Base-by-base conservation (phyloP, 23 red algal species). In the Gracilariopsis chorda region DNA sequence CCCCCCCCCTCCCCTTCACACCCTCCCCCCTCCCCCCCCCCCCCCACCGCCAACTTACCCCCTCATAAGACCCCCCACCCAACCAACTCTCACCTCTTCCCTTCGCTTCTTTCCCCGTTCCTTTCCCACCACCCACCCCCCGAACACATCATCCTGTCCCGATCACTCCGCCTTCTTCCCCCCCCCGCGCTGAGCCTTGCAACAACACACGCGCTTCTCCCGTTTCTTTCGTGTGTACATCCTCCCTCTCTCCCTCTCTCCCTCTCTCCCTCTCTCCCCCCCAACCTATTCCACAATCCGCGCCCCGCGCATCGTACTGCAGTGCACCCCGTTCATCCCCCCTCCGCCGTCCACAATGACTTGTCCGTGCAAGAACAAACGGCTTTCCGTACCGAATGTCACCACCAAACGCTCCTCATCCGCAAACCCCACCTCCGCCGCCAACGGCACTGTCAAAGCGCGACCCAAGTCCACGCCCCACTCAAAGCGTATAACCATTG, bases 341-440 rank as follows among this genome's bases (percentile, higher is more conserved):
- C 35, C 25, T 34, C 34, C 7, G 5, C 27, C 27, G 7, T 3
- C 43, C 2, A 16, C 34, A 13, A 70, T 70, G 63, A 70, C 63
- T 70, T 70, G 63, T 70, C 39, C 39, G 35, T 70, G 63, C 63
- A 34, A n/a, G n/a, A n/a, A n/a, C n/a, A n/a, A n/a, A n/a, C n/a
- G n/a, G n/a, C n/a, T n/a, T n/a, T n/a, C n/a, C n/a, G n/a, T n/a
- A n/a, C n/a, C n/a, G n/a, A n/a, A n/a, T n/a, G n/a, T n/a, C n/a
- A n/a, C n/a, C n/a, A n/a, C n/a, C n/a, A n/a, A n/a, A n/a, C n/a
- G n/a, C n/a, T n/a, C n/a, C n/a, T n/a, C n/a, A n/a, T n/a, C n/a
- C n/a, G n/a, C n/a, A n/a, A n/a, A n/a, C n/a, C n/a, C n/a, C n/a
- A n/a, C n/a, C n/a, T n/a, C n/a, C n/a, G n/a, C n/a, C n/a, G n/a